These are phyloP conservation scores for Suillus spraguei DNA, from an alignment of 768 basidiomycete species.

Conservation along the genomic window DNA sequence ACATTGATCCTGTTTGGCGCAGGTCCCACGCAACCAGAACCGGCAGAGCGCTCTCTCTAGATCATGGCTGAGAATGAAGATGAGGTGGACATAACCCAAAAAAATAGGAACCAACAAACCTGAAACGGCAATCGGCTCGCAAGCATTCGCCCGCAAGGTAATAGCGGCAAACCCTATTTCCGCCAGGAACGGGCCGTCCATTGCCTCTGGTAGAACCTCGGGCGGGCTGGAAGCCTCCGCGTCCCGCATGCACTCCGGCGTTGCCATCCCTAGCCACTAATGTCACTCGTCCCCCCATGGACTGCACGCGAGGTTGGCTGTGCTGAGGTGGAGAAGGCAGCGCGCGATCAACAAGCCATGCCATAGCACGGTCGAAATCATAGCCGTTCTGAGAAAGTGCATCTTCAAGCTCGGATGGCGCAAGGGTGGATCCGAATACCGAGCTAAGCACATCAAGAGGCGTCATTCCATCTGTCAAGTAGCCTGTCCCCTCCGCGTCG, in stretches of 20 bases:
- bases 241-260: constrained; percentile 42
- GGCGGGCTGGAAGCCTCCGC: constrained; percentile 36
- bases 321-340: constrained; percentile 47
- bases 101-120: constrained; percentile 50
- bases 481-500: constrained; percentile 55
- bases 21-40: constrained; percentile 97
- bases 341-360: constrained; percentile 83
- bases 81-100: constrained; percentile 10
- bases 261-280: constrained; percentile 60
- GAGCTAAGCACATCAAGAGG: constrained; percentile 95
- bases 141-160: constrained; percentile 97
- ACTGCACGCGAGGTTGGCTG: constrained; percentile 49
- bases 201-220: constrained; percentile 26
- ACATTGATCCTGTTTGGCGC: constrained; percentile 94
- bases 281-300: constrained; percentile 68
- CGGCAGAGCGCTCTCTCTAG: constrained; percentile 92
- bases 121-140: constrained; percentile 96
- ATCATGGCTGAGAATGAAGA: constrained; percentile 68
- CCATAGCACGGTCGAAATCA: constrained; percentile 96
- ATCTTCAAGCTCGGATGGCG: constrained; percentile 91
- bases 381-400: constrained; percentile 86
- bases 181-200: constrained; percentile 45
- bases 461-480: constrained; percentile 91
- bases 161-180: constrained; percentile 90
- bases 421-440: constrained; percentile 89